A percentile compares a stretch with the other conserved stretches of the same genome.
Conservation (phyloP, 768 basidiomycete species). For the Crepidotus variabilis region DNA sequence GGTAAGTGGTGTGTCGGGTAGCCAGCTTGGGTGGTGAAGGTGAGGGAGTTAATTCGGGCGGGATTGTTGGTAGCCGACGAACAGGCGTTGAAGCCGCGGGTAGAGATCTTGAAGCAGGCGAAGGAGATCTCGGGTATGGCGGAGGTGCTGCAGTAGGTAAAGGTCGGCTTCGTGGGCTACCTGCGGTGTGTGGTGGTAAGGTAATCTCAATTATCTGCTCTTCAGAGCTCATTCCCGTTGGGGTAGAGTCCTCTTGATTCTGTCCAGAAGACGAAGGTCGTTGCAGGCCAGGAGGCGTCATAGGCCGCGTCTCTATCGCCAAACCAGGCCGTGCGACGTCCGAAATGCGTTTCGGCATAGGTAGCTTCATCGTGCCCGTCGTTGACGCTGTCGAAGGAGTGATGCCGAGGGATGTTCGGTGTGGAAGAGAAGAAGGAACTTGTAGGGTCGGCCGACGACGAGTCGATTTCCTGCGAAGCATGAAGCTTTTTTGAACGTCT, state of each 20-base stretch:
- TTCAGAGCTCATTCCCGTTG: constrained; percentile 1
- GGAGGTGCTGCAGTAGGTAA: constrained; percentile 14
- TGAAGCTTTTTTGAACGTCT: constrained; percentile 11
- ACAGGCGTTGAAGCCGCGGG: constrained; percentile 1
- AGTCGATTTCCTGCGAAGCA: constrained; percentile 13
- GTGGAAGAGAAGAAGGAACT: constrained; percentile 13
- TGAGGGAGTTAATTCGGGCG: constrained; percentile 10
- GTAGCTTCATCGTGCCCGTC: neutral
- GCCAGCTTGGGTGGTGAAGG: neutral
- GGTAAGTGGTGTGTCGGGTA: neutral
- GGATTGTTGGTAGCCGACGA: constrained; percentile 21
- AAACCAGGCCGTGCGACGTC: neutral
- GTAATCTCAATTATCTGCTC: neutral
- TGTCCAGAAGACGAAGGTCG: neutral
- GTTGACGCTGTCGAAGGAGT: constrained; percentile 4
- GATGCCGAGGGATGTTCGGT: constrained; percentile 14
- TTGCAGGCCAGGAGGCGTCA: constrained; percentile 1
- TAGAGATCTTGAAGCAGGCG: constrained; percentile 10
- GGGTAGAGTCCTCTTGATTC: neutral
- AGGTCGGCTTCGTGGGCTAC: constrained; percentile 10
- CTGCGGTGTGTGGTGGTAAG: neutral
- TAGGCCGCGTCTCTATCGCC: neutral
- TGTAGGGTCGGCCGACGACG: constrained; percentile 14
- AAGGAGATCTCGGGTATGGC: constrained; percentile 12
- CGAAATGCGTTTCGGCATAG: neutral